Evolutionary conservation across 1,284 basidiomycete species (phyloP).

Genomic region (Neonothopanus nambi): DNA sequence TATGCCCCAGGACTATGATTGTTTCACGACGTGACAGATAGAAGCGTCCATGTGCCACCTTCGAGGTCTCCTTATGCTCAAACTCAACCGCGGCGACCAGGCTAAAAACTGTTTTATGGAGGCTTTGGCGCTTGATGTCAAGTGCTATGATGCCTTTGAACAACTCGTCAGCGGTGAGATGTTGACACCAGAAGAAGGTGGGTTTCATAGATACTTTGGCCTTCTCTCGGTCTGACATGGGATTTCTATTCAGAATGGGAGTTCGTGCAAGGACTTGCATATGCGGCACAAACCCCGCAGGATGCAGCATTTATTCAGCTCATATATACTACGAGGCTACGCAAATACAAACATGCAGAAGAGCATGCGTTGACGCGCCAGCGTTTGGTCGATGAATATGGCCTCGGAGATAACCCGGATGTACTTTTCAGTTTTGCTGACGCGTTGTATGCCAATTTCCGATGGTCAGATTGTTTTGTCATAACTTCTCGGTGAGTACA

Average conservation of each 20-base stretch:
- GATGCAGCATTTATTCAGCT: slow-evolving; percentile 89
- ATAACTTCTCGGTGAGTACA: slow-evolving; percentile 75
- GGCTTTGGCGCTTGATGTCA: slow-evolving; percentile 91
- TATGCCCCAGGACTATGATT: not conserved
- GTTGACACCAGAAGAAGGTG: slow-evolving; percentile 92
- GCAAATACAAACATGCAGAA: slow-evolving; percentile 84
- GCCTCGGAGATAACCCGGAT: slow-evolving; percentile 87
- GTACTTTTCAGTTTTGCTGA: slow-evolving; percentile 92
- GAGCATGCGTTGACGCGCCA: slow-evolving; percentile 80
- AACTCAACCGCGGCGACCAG: slow-evolving; percentile 84
- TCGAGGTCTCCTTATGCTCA: slow-evolving; percentile 91
- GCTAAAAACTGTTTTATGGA: slow-evolving; percentile 96
- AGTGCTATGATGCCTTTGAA: slow-evolving; percentile 96
- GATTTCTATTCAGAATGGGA: slow-evolving; percentile 78
- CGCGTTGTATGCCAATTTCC: slow-evolving; percentile 83
- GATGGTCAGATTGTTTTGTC: slow-evolving; percentile 92
- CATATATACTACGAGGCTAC: slow-evolving; percentile 89
- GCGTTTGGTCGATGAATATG: slow-evolving; percentile 76
- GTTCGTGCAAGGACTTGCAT: slow-evolving; percentile 86
- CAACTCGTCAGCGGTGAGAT: slow-evolving; percentile 90
- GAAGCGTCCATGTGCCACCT: slow-evolving; percentile 96
- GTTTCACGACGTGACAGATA: slow-evolving; percentile 51
- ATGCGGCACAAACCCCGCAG: slow-evolving; percentile 79
- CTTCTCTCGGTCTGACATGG: slow-evolving; percentile 4
- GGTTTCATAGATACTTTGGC: slow-evolving; percentile 19